Evolutionary conservation across 805 yeast species (phyloP).

Genomic region (Kuraishia floccosa): DNA sequence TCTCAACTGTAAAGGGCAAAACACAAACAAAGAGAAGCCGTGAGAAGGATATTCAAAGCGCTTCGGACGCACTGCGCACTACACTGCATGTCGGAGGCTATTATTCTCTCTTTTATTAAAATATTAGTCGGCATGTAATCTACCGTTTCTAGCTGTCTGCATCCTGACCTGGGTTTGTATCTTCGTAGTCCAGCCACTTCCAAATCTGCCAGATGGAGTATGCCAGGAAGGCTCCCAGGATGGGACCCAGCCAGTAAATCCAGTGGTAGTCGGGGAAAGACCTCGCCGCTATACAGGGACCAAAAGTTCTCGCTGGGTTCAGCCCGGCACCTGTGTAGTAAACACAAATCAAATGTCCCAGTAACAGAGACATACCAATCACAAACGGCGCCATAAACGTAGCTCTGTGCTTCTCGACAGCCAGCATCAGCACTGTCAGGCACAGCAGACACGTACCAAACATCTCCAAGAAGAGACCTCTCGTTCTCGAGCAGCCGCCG

Average conservation of each 20-base stretch:
- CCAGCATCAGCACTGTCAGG: constrained; percentile 68
- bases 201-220: constrained; percentile 56
- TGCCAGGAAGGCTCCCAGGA: constrained; percentile 59
- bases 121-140: too few species aligned
- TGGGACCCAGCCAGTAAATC: constrained; percentile 91
- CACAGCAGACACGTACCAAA: constrained; percentile 69
- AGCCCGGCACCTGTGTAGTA: constrained; percentile 86
- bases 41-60: too few species aligned
- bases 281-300: constrained; percentile 66
- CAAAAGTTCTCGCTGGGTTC: constrained; percentile 84
- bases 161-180: constrained; percentile 62
- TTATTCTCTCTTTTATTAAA: too few species aligned
- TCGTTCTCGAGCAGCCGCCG: constrained; percentile 55
- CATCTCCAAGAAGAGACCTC: constrained; percentile 76
- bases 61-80: too few species aligned
- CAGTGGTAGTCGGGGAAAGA: constrained; percentile 78
- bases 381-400: constrained; percentile 73
- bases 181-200: constrained; percentile 56
- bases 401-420: constrained; percentile 71
- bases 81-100: too few species aligned
- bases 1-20: too few species aligned
- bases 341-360: constrained; percentile 73
- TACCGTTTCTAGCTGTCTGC: too few species aligned
- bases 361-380: constrained; percentile 73
- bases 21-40: too few species aligned